Evolutionary conservation across 2,329 filamentous ascomycete genomes (phyloP), one percentile per base, ranked within the genome.

Genomic region (Fusarium denticulatum): DNA sequence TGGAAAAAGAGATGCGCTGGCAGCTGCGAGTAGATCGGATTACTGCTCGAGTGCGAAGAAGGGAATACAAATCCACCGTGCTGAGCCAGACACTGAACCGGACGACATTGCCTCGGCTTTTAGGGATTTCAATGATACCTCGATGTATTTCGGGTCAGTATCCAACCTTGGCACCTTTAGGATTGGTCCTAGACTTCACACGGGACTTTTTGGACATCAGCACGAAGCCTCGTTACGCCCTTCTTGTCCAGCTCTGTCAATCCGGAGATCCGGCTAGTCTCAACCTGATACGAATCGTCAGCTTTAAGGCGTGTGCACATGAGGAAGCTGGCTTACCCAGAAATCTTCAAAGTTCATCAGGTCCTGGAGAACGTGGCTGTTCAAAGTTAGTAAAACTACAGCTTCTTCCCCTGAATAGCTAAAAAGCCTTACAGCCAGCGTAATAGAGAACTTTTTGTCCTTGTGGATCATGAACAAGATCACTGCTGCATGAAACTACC

Each of bases 31-130:
- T 5, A 85, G 72, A 6, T 83, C 84, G 1, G 82, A 82, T 63
- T 86, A 87, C 30, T 81, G 80, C 57, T 85, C 81, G 1, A 87
- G 79, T 5, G 81, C 81, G 69, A 88, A 87, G 68, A 86, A 87
- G 0, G 86, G 86, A 20, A 87, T 76, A 36, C 83, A 86, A 6
- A 86, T 71, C 85, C 85, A 87, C 26, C 80, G 81, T 1, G 80
- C 79, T 3, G 72, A 58, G 15, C 67, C 53, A 42, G 57, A 56
- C 59, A 72, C 12, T 55, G 60, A 52, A 5, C 73, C 64, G 11
- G 69, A 52, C 3, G 63, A 37, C 7, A 64, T 60, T 6, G 53
- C 37, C 30, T 77, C 71, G 30, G 77, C 78, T 40, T 76, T 73
- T 28, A 62, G 64, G 34, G 68, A 52, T 67, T 78, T 69, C 65